Base-by-base conservation (phyloP, 2,329 filamentous ascomycete genomes). In the Macroventuria anomochaeta region DNA sequence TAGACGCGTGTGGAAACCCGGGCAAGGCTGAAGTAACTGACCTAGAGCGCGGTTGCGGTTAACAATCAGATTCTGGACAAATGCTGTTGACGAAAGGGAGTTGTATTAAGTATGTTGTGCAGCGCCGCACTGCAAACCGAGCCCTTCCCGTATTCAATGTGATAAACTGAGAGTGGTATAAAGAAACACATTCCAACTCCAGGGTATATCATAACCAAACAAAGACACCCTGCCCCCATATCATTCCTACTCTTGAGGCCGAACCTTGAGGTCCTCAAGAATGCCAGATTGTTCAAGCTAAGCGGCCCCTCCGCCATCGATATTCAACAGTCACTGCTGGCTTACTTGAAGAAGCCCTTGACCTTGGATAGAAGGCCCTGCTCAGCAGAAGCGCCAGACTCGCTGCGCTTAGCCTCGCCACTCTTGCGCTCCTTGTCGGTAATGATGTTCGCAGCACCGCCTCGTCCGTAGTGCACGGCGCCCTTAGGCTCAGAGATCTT, bases 401-500 rank as follows among this genome's bases (percentile, higher is more conserved):
- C 62, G 47, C 55, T 59, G 50, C 61, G 63, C 64, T 76, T 76
- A 31, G 44, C 54, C 18, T 71, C 67, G 7, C 65, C 73, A 61
- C 56, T 73, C 64, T 66, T 74, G 65, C 67, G 74, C 65, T 65
- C 71, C 36, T 55, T 46, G n/a, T 51, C 53, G 46, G 71, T 71
- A 48, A 73, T 75, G 40, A 79, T 76, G 74, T 93, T 93, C 58
- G 88, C 89, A 17, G 88, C 87, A 49, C 90, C 90, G 31, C 90
- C 90, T 32, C 90, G 86, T 33, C 90, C 90, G 66, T 85, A 82
- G 72, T 91, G 86, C 53, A 84, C 83, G 23, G 81, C 81, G 34
- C 81, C 82, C 67, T 85, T 85, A 36, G 79, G 74, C 51, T 85
- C 83, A 58, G 85, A 70, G 39, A 54, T 37, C 54, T 67, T 64